A percentile compares a stretch with the other conserved stretches of the same genome.
These are phyloP conservation scores for Cercospora zeae-maydis DNA, from an alignment of 2,329 filamentous ascomycete genomes.

Conservation along the genomic window DNA sequence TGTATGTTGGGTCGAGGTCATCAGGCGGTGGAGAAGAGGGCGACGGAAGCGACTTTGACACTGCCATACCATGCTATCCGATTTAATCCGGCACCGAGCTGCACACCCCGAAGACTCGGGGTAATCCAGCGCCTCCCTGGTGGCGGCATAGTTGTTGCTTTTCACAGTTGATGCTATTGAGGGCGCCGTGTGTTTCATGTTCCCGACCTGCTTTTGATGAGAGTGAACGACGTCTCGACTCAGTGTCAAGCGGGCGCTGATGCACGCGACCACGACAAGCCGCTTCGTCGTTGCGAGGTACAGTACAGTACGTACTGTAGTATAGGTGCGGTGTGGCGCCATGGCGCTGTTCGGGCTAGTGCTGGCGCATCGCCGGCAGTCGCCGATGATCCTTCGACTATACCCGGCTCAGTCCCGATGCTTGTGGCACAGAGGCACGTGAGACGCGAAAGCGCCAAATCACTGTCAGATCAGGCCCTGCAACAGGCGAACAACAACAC, in stretches of 20 bases:
- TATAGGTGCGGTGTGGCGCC: neutral
- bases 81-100: conserved; percentile 1
- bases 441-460: neutral
- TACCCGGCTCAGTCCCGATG: neutral
- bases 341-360: neutral
- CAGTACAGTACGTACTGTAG: too few species aligned
- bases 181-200: neutral
- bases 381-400: neutral
- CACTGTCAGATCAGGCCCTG: neutral
- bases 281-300: neutral
- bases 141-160: neutral
- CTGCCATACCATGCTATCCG: conserved; percentile 1
- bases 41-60: neutral
- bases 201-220: neutral
- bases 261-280: neutral
- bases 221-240: neutral
- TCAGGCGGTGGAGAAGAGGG: conserved; percentile 3
- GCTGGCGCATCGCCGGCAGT: neutral
- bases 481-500: neutral
- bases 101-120: neutral
- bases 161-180: neutral
- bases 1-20: conserved; percentile 18
- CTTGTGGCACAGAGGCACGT: neutral
- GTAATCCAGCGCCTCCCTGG: neutral
- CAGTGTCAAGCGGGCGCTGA: neutral